phyloP scores from a whole-genome alignment of 2,329 filamentous ascomycete species.

The Paecilomyces fulvus region DNA sequence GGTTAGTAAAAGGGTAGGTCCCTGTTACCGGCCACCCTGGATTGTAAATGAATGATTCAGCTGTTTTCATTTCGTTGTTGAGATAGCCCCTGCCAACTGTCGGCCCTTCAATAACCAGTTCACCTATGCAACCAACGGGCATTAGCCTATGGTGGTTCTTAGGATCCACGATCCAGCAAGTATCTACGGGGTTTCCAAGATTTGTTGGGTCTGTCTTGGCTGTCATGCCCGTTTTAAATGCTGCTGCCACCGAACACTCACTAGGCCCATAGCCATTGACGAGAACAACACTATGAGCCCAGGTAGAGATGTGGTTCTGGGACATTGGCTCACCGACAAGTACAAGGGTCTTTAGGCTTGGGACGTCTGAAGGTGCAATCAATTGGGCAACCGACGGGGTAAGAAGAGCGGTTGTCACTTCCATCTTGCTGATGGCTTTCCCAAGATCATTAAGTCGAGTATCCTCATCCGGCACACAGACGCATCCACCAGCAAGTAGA shows the following conservation, averaged over 20 bases:
- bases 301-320: conserved; percentile 20
- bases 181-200: conserved; percentile 17
- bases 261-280: conserved; percentile 14
- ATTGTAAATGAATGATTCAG: conserved; percentile 12
- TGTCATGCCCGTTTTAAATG: background rate
- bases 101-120: conserved; percentile 27
- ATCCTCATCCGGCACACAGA: conserved; percentile 37
- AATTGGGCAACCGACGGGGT: conserved; percentile 43
- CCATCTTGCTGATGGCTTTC: conserved; percentile 22
- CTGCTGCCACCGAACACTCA: conserved; percentile 12
- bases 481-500: conserved; percentile 32
- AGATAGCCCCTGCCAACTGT: conserved; percentile 28
- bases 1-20: background rate
- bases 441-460: conserved; percentile 37
- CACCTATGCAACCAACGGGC: conserved; percentile 15
- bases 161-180: conserved; percentile 17
- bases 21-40: conserved; percentile 6
- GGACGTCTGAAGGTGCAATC: conserved; percentile 24
- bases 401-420: conserved; percentile 43
- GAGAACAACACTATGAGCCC: conserved; percentile 17
- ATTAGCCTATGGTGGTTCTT: conserved; percentile 13
- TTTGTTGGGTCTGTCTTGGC: background rate
- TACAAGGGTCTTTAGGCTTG: conserved; percentile 21
- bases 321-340: conserved; percentile 27
- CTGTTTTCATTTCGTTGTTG: conserved; percentile 21